Evolutionary conservation across 768 basidiomycete genomes (phyloP).

Genomic region (Termitomyces sp.): DNA sequence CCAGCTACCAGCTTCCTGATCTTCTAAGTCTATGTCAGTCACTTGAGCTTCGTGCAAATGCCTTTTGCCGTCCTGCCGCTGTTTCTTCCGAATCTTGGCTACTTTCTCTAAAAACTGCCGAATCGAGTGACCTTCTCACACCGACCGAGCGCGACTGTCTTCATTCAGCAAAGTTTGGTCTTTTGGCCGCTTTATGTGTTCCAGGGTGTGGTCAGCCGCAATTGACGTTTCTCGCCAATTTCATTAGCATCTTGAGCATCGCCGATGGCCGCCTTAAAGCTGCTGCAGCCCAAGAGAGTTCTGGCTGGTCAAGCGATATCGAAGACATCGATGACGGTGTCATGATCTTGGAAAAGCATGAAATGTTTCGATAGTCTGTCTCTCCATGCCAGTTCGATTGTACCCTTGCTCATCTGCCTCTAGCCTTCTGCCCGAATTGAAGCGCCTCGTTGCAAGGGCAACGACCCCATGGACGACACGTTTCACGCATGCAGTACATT

Average conservation of each 20-base stretch:
- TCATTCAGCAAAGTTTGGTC: slow-evolving; percentile 31
- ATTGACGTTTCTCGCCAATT: slow-evolving; percentile 46
- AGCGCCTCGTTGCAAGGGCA: slow-evolving; percentile 27
- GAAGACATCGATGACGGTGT: slow-evolving; percentile 9
- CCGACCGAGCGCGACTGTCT: slow-evolving; percentile 23
- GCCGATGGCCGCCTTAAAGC: slow-evolving; percentile 22
- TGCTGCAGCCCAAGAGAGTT: slow-evolving; percentile 7
- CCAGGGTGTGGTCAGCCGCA: slow-evolving; percentile 56
- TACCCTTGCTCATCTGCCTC: slow-evolving; percentile 1
- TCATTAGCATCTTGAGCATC: slow-evolving; percentile 38
- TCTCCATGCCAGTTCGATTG: slow-evolving; percentile 8
- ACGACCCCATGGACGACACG: slow-evolving; percentile 34
- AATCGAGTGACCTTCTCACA: slow-evolving; percentile 16
- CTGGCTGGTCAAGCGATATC: slow-evolving; percentile 16
- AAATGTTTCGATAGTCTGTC: slow-evolving; percentile 32
- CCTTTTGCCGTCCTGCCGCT: slow-evolving; percentile 27
- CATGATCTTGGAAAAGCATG: slow-evolving; percentile 18
- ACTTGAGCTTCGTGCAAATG: slow-evolving; percentile 35
- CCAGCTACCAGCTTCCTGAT: slow-evolving; percentile 40
- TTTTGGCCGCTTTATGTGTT: slow-evolving; percentile 55
- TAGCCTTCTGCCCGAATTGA: slow-evolving; percentile 36
- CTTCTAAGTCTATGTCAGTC: slow-evolving; percentile 26
- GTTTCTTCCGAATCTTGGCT: slow-evolving; percentile 29
- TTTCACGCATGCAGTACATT: slow-evolving; percentile 31
- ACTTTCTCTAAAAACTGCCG: slow-evolving; percentile 14